A percentile compares a stretch with the other conserved stretches of the same genome.
Conservation (phyloP, 2,329 filamentous ascomycete species). For the Phoma sp. region DNA sequence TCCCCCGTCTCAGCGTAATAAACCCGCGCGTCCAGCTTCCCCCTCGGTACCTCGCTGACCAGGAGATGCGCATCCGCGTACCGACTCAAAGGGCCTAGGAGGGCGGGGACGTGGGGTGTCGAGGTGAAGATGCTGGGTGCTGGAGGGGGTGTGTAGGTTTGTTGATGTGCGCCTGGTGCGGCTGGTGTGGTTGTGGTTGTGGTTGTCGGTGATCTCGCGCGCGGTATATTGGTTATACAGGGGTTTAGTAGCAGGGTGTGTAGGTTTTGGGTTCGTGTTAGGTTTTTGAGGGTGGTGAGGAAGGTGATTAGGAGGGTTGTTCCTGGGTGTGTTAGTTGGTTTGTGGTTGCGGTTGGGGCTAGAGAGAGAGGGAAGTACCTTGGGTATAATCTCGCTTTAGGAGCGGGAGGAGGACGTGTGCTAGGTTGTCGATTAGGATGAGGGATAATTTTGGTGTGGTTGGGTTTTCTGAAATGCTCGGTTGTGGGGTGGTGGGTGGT, state of each 20-base stretch:
- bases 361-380: conserved; percentile 23
- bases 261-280: conserved; percentile 47
- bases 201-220: neutral
- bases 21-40: conserved; percentile 43
- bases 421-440: conserved; percentile 50
- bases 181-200: neutral
- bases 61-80: conserved; percentile 51
- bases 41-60: conserved; percentile 47
- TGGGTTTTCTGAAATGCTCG: neutral
- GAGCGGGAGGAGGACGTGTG: conserved; percentile 46
- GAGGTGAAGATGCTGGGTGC: conserved; percentile 52
- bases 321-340: conserved; percentile 30
- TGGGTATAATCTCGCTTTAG: conserved; percentile 47
- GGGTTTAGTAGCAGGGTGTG: conserved; percentile 52
- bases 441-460: neutral
- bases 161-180: conserved; percentile 1
- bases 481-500: neutral
- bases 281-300: conserved; percentile 49
- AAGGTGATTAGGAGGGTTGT: conserved; percentile 52
- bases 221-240: conserved; percentile 18
- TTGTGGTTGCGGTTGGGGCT: neutral
- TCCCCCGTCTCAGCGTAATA: conserved; percentile 31
- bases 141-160: conserved; percentile 10
- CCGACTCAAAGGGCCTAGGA: conserved; percentile 46
- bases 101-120: conserved; percentile 44